A percentile compares a stretch with the other conserved stretches of the same genome.
These are phyloP conservation scores for Epichloe amarillans DNA, from an alignment of 2,329 filamentous ascomycete species.

Conservation along the genomic window DNA sequence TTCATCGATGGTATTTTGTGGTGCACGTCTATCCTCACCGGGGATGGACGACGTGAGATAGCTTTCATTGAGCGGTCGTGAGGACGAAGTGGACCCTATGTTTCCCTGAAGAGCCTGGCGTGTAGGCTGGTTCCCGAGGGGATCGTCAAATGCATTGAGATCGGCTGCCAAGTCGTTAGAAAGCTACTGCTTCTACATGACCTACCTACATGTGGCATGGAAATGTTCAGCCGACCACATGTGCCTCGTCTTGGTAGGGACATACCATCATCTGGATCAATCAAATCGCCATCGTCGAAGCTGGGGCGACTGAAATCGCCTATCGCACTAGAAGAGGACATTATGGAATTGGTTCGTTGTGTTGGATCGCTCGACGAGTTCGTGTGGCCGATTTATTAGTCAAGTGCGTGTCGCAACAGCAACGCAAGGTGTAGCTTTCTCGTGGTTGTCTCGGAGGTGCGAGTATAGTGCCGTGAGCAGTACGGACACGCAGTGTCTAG, in stretches of 20 bases:
- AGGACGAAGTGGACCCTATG: constrained; percentile 52
- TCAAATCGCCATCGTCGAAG: constrained; percentile 55
- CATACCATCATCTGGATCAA: constrained; percentile 67
- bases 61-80: constrained; percentile 50
- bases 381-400: background rate
- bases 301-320: constrained; percentile 50
- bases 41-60: constrained; percentile 83
- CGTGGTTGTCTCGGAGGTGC: background rate
- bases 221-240: background rate
- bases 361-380: background rate
- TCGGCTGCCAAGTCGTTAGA: constrained; percentile 41
- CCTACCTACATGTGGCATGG: too few species aligned
- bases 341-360: constrained; percentile 11
- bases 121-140: constrained; percentile 54
- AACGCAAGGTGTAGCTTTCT: too few species aligned
- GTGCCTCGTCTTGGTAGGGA: background rate
- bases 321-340: constrained; percentile 33
- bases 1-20: constrained; percentile 92
- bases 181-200: background rate
- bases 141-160: constrained; percentile 87
- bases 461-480: background rate
- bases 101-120: constrained; percentile 73
- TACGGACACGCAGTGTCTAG: background rate
- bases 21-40: constrained; percentile 81
- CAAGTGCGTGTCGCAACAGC: background rate